Percentiles rank a stretch among this genome's conserved stretches.
These are phyloP conservation scores for Boletus vinaceobasis DNA, from an alignment of 768 basidiomycete species.

Conservation along the genomic window DNA sequence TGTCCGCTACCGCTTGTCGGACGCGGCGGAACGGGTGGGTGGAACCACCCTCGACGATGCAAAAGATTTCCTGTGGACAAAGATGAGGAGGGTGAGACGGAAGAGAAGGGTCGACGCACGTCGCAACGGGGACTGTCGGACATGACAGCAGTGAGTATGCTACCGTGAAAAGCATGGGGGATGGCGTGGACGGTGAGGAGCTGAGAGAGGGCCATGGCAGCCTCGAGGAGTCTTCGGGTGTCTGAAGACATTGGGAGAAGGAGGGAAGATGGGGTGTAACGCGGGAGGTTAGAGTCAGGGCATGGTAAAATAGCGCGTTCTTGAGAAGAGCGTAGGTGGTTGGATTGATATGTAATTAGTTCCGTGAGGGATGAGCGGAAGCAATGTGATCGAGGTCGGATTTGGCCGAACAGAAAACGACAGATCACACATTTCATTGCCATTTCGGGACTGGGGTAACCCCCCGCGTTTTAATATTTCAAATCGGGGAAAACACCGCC, in stretches of 20 bases:
- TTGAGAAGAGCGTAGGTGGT: constrained; percentile 38
- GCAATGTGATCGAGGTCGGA: constrained; percentile 15
- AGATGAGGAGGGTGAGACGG: constrained; percentile 6
- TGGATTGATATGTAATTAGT: constrained; percentile 50
- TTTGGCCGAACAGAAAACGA: constrained; percentile 17
- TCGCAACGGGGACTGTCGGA: constrained; percentile 63
- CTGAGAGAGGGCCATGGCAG: constrained; percentile 69
- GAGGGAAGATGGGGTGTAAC: constrained; percentile 15
- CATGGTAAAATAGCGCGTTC: constrained; percentile 52
- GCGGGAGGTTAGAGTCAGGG: constrained; percentile 35
- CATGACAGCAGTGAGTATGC: constrained; percentile 65
- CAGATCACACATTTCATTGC: not conserved
- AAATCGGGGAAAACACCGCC: constrained; percentile 9
- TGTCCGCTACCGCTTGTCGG: constrained; percentile 67
- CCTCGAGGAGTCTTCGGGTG: constrained; percentile 71
- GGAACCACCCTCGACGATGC: constrained; percentile 76
- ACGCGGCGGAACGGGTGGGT: constrained; percentile 76
- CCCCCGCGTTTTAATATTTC: constrained; percentile 18
- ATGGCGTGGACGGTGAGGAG: constrained; percentile 54
- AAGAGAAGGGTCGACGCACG: constrained; percentile 38
- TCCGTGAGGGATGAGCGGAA: constrained; percentile 39
- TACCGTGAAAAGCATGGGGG: constrained; percentile 82
- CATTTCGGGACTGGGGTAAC: constrained; percentile 14
- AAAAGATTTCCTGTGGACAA: constrained; percentile 69
- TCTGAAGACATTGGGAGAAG: constrained; percentile 53